A percentile compares a stretch with the other conserved stretches of the same genome.
phyloP scores from a whole-genome alignment of 257 asterid genomes.

The Cynanchum wilfordii region DNA sequence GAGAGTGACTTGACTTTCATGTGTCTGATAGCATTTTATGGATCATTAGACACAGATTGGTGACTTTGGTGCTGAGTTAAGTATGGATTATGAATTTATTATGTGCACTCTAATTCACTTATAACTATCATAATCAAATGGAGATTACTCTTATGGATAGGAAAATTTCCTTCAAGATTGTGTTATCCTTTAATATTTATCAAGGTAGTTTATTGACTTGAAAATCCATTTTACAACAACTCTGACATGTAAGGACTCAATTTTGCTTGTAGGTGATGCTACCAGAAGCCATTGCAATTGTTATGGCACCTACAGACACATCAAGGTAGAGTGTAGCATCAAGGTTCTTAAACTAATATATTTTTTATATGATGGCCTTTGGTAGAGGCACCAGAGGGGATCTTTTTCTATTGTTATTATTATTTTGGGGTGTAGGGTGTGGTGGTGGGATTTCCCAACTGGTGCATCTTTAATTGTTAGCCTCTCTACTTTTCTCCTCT shows the following conservation, averaged over 20 bases:
- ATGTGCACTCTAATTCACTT: neutral
- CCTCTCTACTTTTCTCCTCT: neutral
- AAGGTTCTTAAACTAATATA: neutral
- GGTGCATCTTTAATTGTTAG: neutral
- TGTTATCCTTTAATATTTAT: neutral
- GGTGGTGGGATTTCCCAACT: neutral
- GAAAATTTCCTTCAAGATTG: neutral
- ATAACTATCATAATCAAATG: neutral
- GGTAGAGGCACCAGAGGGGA: neutral
- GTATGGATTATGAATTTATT: neutral
- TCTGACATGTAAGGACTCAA: neutral
- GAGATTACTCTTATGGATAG: neutral
- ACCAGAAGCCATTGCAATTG: slow-evolving; percentile 93
- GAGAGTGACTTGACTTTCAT: neutral
- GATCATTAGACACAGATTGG: neutral
- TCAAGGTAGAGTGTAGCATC: slow-evolving; percentile 24
- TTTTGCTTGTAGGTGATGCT: slow-evolving; percentile 67
- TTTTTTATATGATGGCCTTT: neutral
- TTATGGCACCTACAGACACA: slow-evolving; percentile 93
- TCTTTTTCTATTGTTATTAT: neutral
- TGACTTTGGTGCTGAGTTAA: neutral
- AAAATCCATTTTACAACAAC: neutral
- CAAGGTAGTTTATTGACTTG: neutral
- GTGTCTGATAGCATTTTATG: neutral
- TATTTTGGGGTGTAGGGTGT: neutral